Conservation (phyloP, 257 asterid species). For the Scutellaria galericulata region DNA sequence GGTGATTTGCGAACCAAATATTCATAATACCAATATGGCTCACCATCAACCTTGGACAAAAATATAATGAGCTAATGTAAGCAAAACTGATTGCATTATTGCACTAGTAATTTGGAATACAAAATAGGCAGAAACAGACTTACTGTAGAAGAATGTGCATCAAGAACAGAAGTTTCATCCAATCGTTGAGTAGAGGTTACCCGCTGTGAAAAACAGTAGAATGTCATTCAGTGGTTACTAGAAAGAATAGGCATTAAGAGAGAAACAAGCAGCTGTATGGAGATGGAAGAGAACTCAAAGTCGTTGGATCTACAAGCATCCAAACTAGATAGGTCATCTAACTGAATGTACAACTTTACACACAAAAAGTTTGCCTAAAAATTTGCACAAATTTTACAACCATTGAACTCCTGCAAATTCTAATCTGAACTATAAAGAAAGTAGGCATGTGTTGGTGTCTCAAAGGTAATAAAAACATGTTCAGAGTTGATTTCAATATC, state of each 20-base stretch:
- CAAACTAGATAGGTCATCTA: not conserved
- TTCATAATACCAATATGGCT: slow-evolving; percentile 90
- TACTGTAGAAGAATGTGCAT: slow-evolving; percentile 84
- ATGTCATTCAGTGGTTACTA: slow-evolving; percentile 24
- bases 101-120: not conserved
- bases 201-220: slow-evolving; percentile 58
- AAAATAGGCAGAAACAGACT: slow-evolving; percentile 42
- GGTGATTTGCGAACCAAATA: slow-evolving; percentile 95
- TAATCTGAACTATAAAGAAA: not conserved
- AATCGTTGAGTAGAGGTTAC: slow-evolving; percentile 81
- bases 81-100: slow-evolving; percentile 23
- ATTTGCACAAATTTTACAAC: not conserved
- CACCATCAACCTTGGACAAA: slow-evolving; percentile 72
- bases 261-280: not conserved
- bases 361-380: not conserved
- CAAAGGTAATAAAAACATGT: not conserved
- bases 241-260: not conserved
- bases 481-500: not conserved
- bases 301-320: not conserved
- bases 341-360: not conserved
- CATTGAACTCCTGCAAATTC: too few species aligned
- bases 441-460: not conserved
- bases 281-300: not conserved
- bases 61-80: slow-evolving; percentile 23
- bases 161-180: slow-evolving; percentile 95